phyloP scores from a whole-genome alignment of 768 basidiomycete genomes.

The Coprinopsis cinerea region DNA sequence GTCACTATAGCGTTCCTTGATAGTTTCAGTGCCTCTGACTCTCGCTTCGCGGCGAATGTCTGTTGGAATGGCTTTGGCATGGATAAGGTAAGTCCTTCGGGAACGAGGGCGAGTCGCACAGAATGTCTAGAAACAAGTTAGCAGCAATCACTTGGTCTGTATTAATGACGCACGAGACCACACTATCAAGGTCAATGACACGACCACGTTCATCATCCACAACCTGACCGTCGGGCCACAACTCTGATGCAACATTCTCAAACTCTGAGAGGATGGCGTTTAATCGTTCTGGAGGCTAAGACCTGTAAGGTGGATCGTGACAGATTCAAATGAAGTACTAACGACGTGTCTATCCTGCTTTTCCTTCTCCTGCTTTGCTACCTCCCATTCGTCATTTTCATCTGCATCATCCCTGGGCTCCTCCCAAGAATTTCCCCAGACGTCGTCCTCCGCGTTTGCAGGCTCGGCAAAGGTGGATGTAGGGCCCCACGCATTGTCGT shows the following conservation, averaged over 20 bases:
- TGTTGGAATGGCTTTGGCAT: constrained; percentile 43
- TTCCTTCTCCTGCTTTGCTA: constrained; percentile 51
- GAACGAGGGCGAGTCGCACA: constrained; percentile 39
- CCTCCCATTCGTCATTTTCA: constrained; percentile 62
- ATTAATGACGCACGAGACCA: constrained; percentile 33
- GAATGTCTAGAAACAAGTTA: constrained; percentile 27
- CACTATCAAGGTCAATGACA: constrained; percentile 48
- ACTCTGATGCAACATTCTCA: constrained; percentile 41
- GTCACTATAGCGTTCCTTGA: constrained; percentile 54
- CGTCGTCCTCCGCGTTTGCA: constrained; percentile 19
- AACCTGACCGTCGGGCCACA: constrained; percentile 42
- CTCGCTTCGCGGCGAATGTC: constrained; percentile 52
- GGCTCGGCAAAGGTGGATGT: constrained; percentile 19
- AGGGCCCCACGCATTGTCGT: constrained; percentile 32
- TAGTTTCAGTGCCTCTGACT: constrained; percentile 55
- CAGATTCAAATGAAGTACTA: constrained; percentile 26
- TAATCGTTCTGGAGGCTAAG: constrained; percentile 65
- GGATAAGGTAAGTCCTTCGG: constrained; percentile 46
- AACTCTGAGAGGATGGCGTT: constrained; percentile 50
- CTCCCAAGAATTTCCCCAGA: constrained; percentile 42
- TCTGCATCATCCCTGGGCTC: constrained; percentile 19
- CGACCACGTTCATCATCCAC: not conserved
- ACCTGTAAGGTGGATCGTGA: constrained; percentile 15
- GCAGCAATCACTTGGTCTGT: not conserved
- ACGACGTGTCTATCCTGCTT: constrained; percentile 61